phyloP scores from a whole-genome alignment of 345 rosid species.

The Eucalyptus sideroxylon region DNA sequence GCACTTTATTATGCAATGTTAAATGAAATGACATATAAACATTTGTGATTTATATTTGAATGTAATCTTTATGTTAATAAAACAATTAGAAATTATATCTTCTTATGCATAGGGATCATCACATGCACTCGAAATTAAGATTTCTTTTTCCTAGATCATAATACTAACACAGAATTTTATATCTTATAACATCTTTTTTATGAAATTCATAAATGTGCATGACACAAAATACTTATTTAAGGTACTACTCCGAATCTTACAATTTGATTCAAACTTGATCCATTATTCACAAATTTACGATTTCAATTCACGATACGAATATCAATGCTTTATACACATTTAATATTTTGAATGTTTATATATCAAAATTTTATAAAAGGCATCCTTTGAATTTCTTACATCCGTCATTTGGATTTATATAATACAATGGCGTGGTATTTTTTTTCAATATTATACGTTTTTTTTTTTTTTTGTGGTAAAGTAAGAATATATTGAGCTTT shows the following conservation, averaged over 20 bases:
- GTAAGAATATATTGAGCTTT: too few relatives aligned
- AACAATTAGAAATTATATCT: not conserved
- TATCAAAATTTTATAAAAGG: not conserved
- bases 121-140: not conserved
- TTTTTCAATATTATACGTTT: not conserved
- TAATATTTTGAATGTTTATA: not conserved
- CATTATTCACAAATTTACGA: fast-evolving
- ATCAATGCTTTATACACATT: not conserved
- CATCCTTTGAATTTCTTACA: not conserved
- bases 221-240: not conserved
- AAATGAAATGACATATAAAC: not conserved
- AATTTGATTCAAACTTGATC: not conserved
- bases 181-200: not conserved
- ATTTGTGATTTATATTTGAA: not conserved
- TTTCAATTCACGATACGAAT: fast-evolving
- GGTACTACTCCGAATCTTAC: not conserved
- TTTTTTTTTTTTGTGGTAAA: too few relatives aligned
- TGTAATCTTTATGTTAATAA: not conserved
- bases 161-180: not conserved
- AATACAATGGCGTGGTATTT: not conserved
- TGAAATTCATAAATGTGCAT: not conserved
- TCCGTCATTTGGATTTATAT: not conserved
- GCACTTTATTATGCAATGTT: not conserved
- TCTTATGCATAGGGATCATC: not conserved
- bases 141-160: not conserved